Percentiles rank a stretch among this genome's conserved stretches.
phyloP scores from a whole-genome alignment of 495 filamentous ascomycete genomes.

The Aspergillus biplanus region DNA sequence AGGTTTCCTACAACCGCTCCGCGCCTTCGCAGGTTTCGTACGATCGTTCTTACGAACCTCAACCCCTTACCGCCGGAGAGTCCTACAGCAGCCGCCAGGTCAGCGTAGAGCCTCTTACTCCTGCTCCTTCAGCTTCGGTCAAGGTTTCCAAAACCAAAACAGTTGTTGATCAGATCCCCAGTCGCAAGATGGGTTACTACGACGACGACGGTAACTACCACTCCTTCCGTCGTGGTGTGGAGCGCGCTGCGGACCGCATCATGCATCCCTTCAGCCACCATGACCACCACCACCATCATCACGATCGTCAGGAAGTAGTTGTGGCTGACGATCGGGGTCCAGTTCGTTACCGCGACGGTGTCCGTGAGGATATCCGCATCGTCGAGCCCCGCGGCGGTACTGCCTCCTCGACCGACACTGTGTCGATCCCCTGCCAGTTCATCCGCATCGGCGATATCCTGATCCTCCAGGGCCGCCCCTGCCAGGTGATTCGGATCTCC shows the following conservation, averaged over 20 bases:
- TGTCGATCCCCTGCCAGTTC: constrained; percentile 99
- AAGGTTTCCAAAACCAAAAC: constrained; percentile 45
- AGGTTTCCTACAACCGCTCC: constrained; percentile 25
- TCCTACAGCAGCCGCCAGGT: constrained; percentile 41
- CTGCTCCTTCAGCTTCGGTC: constrained; percentile 37
- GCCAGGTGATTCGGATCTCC: constrained; percentile 99
- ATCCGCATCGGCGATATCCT: constrained; percentile 98
- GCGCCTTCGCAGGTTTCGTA: constrained; percentile 19
- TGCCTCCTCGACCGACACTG: constrained; percentile 70
- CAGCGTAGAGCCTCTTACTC: constrained; percentile 56
- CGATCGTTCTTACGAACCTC: constrained; percentile 30
- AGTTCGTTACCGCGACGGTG: constrained; percentile 44
- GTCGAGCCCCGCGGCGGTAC: constrained; percentile 54
- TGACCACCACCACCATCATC: constrained; percentile 28
- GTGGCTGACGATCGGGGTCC: constrained; percentile 50
- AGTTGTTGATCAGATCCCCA: constrained; percentile 50
- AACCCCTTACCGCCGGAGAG: constrained; percentile 35
- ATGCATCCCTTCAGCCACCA: constrained; percentile 68
- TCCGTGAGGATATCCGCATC: constrained; percentile 55
- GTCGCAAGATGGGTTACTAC: constrained; percentile 96
- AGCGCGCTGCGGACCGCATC: constrained; percentile 81
- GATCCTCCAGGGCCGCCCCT: constrained; percentile 98
- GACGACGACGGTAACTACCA: constrained; percentile 97
- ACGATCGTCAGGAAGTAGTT: constrained; percentile 56
- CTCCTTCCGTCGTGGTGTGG: constrained; percentile 85